Percentiles rank a stretch among this genome's conserved stretches.
phyloP scores from a whole-genome alignment of 352 stramenopile genomes.

The Phytophthora citricola region DNA sequence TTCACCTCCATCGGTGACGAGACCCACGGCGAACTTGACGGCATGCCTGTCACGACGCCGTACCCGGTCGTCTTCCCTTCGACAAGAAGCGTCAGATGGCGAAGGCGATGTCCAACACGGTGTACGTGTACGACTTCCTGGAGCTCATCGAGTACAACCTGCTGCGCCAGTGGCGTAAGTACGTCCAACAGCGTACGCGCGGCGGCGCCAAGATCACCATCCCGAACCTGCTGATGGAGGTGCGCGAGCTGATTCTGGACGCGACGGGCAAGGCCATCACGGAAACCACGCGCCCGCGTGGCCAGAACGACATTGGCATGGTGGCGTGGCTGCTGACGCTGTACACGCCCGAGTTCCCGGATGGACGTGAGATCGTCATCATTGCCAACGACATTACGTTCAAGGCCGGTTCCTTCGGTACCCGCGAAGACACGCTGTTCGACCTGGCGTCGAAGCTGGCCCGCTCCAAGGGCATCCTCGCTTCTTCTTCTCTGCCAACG shows the following conservation, averaged over 20 bases:
- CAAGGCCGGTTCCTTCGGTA: slow-evolving; percentile 99
- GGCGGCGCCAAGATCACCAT: slow-evolving; percentile 72
- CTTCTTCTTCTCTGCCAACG: slow-evolving; percentile 99
- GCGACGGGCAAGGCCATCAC: slow-evolving; percentile 65
- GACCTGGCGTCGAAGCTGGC: slow-evolving; percentile 97
- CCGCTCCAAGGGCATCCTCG: slow-evolving; percentile 93
- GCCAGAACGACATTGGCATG: slow-evolving; percentile 99
- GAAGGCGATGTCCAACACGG: slow-evolving; percentile 96
- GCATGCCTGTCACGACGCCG: slow-evolving; percentile 93
- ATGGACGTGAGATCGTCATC: slow-evolving; percentile 97
- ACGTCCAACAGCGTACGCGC: slow-evolving; percentile 79
- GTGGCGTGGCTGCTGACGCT: slow-evolving; percentile 99
- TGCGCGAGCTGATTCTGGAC: slow-evolving; percentile 94
- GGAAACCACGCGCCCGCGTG: slow-evolving; percentile 83
- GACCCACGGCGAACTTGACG: slow-evolving; percentile 94
- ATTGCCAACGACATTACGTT: slow-evolving; percentile 99
- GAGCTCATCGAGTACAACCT: slow-evolving; percentile 98
- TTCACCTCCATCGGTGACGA: slow-evolving; percentile 92
- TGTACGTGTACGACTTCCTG: slow-evolving; percentile 99
- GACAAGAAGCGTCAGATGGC: slow-evolving; percentile 93
- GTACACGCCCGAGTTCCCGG: slow-evolving; percentile 98
- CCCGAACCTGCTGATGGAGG: slow-evolving; percentile 94
- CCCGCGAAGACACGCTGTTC: slow-evolving; percentile 98
- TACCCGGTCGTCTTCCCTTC: slow-evolving; percentile 97
- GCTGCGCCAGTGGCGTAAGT: slow-evolving; percentile 94